Percentiles rank a stretch among this genome's conserved stretches.
Conservation (phyloP, 2,329 filamentous ascomycete species). For the Aspergillus tubingensis region DNA sequence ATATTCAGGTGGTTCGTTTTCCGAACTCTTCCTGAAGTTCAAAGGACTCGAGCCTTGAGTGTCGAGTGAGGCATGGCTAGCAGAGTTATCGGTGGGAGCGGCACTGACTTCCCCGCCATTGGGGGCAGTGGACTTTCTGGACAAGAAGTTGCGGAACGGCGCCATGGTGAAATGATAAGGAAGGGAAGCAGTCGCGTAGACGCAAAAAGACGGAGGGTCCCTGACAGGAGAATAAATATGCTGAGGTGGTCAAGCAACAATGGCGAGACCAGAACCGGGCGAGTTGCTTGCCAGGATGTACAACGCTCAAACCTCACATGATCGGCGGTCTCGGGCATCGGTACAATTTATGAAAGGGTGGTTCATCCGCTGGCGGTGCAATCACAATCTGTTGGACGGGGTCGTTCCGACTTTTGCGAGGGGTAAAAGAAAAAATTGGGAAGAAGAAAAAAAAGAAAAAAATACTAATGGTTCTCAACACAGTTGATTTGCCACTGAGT, state of each 20-base stretch:
- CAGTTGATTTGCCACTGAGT: background rate
- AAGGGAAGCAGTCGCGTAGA: background rate
- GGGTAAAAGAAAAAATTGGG: background rate
- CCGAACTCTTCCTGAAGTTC: conserved; percentile 62
- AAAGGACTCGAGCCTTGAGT: conserved; percentile 51
- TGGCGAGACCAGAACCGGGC: conserved; percentile 9
- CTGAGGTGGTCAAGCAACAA: conserved; percentile 4
- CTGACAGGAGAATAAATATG: background rate
- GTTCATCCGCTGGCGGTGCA: conserved; percentile 12
- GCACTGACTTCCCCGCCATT: conserved; percentile 39
- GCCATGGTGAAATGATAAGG: conserved; percentile 54
- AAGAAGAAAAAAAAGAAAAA: no score
- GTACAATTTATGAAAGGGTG: conserved; percentile 18
- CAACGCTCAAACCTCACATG: conserved; percentile 25
- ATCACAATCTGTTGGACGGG: conserved; percentile 3
- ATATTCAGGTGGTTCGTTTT: conserved; percentile 72
- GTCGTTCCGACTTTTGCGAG: background rate
- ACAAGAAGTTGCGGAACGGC: conserved; percentile 71
- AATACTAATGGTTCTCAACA: background rate
- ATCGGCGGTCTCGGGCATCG: conserved; percentile 23
- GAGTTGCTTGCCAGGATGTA: conserved; percentile 2
- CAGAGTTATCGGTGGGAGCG: conserved; percentile 56
- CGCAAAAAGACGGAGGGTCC: background rate
- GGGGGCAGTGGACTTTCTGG: conserved; percentile 56
- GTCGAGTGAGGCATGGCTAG: conserved; percentile 44